These are phyloP conservation scores for Elongisporangium anandrum DNA, from an alignment of 352 stramenopile species.

Conservation along the genomic window DNA sequence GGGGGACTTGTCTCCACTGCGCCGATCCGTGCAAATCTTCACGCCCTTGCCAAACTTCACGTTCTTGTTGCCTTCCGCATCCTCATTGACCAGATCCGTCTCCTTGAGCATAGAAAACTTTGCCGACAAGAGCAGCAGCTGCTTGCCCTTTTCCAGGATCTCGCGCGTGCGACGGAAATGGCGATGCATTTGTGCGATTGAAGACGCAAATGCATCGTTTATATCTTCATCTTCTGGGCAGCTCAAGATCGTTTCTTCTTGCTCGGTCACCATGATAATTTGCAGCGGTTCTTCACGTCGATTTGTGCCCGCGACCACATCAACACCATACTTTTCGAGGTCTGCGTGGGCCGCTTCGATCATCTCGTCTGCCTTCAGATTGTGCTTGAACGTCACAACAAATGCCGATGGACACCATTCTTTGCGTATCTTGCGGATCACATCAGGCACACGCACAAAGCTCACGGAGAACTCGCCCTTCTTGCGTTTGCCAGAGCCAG, in stretches of 20 bases:
- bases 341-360: conserved; percentile 65
- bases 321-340: conserved; percentile 77
- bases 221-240: conserved; percentile 75
- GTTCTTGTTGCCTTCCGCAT: conserved; percentile 84
- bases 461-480: conserved; percentile 70
- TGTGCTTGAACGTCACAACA: conserved; percentile 74
- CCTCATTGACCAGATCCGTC: conserved; percentile 81
- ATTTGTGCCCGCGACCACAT: conserved; percentile 73
- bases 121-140: conserved; percentile 72
- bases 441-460: conserved; percentile 74
- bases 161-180: conserved; percentile 67
- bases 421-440: conserved; percentile 78
- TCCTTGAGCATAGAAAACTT: conserved; percentile 89
- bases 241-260: conserved; percentile 77
- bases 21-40: conserved; percentile 66
- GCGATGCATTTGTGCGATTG: conserved; percentile 69
- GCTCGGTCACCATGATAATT: conserved; percentile 42
- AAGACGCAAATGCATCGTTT: conserved; percentile 72
- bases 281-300: conserved; percentile 65
- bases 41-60: conserved; percentile 77
- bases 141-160: conserved; percentile 76
- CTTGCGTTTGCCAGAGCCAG: conserved; percentile 14
- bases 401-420: conserved; percentile 81
- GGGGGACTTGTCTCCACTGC: conserved; percentile 34
- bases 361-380: conserved; percentile 60